phyloP scores from a whole-genome alignment of 2,329 filamentous ascomycete genomes.

The Zymoseptoria brevis region DNA sequence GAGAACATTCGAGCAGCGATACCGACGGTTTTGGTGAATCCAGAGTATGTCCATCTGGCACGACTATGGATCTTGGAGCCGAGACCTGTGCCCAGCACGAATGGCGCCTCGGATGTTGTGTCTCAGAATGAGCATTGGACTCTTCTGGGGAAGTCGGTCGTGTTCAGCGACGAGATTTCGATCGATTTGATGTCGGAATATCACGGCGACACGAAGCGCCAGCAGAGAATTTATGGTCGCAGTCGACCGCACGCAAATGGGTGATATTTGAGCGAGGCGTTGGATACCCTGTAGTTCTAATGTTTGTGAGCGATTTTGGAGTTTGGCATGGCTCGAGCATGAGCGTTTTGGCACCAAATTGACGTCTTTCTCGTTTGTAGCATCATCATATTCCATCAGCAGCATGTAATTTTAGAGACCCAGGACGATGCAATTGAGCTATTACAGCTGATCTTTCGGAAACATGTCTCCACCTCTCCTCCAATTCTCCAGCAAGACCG shows the following conservation, averaged over 20 bases:
- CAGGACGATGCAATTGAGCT: background rate
- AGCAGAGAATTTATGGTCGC: conserved; percentile 17
- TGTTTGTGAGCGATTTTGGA: background rate
- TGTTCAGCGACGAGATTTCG: conserved; percentile 33
- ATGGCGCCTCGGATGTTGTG: conserved; percentile 3
- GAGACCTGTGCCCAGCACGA: conserved; percentile 5
- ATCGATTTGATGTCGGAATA: conserved; percentile 17
- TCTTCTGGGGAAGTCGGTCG: conserved; percentile 32
- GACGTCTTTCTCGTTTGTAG: background rate
- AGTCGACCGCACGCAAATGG: background rate
- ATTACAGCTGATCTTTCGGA: background rate
- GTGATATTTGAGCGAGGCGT: background rate
- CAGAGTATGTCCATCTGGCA: conserved; percentile 28
- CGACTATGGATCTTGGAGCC: conserved; percentile 34
- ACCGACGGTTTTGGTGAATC: conserved; percentile 23
- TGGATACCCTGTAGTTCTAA: background rate
- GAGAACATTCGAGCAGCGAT: conserved; percentile 19
- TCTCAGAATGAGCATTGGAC: conserved; percentile 29
- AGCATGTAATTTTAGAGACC: background rate
- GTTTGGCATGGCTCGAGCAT: background rate
- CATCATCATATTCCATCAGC: background rate
- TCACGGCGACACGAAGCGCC: conserved; percentile 15
- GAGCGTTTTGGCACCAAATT: background rate
- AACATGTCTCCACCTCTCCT: conserved; percentile 30
- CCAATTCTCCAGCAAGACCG: conserved; percentile 54